Evolutionary conservation across 2,329 filamentous ascomycete genomes (phyloP).

Genomic region (Xylariaceae sp.): DNA sequence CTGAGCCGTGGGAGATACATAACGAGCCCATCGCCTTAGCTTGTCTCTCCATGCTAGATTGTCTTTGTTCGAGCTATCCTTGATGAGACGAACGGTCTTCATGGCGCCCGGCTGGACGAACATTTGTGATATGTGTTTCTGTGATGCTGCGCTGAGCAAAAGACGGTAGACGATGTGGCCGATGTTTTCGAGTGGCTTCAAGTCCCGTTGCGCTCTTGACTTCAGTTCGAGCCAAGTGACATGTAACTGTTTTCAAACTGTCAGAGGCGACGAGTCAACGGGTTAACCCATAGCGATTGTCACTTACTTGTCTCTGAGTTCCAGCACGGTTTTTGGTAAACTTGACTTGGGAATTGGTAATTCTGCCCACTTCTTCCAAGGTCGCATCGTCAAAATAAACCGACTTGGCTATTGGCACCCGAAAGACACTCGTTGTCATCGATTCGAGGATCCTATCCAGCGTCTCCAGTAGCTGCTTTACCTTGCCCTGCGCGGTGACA

Average conservation of each 20-base stretch:
- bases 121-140: conserved; percentile 23
- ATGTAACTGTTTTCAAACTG: conserved; percentile 23
- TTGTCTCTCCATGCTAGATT: conserved; percentile 39
- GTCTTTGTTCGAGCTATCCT: conserved; percentile 25
- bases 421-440: conserved; percentile 19
- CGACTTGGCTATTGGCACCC: conserved; percentile 23
- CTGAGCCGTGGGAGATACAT: conserved; percentile 20
- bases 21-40: conserved; percentile 35
- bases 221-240: conserved; percentile 43
- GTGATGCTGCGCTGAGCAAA: conserved; percentile 34
- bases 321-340: no score
- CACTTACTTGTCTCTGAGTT: no score
- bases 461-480: conserved; percentile 35
- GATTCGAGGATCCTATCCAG: conserved; percentile 32
- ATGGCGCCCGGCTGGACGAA: conserved; percentile 8
- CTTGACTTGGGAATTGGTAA: conserved; percentile 35
- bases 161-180: conserved; percentile 47
- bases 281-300: no score
- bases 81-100: conserved; percentile 31
- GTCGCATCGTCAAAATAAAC: conserved; percentile 23
- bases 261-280: neutral
- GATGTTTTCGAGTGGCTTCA: conserved; percentile 35
- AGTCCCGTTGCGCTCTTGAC: conserved; percentile 8
- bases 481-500: conserved; percentile 35
- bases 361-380: conserved; percentile 36